phyloP scores from a whole-genome alignment of 768 basidiomycete species.

The Mycena metata region DNA sequence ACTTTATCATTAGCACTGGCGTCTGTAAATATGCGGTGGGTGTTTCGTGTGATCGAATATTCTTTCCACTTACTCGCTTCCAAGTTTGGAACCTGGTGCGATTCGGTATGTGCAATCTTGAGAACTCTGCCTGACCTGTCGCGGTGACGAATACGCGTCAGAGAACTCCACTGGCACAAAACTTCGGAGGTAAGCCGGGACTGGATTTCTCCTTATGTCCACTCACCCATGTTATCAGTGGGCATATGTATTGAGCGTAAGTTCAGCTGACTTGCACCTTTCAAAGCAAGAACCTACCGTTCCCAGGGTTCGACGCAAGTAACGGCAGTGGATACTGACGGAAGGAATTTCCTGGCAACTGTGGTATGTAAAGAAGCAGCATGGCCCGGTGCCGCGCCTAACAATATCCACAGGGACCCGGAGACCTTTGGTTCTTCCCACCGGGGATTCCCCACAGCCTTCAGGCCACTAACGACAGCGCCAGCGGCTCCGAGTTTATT shows the following conservation, averaged over 20 bases:
- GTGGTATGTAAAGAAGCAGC: slow-evolving; percentile 51
- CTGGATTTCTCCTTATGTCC: background rate
- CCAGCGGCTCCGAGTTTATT: slow-evolving; percentile 65
- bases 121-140: background rate
- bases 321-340: slow-evolving; percentile 61
- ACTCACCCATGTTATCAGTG: slow-evolving; percentile 50
- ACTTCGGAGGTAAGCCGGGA: slow-evolving; percentile 55
- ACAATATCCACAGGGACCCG: slow-evolving; percentile 50
- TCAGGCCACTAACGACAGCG: slow-evolving; percentile 61
- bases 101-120: slow-evolving; percentile 52
- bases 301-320: slow-evolving; percentile 62
- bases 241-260: slow-evolving; percentile 60
- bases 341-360: slow-evolving; percentile 63
- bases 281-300: background rate
- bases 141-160: slow-evolving; percentile 35
- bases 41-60: background rate
- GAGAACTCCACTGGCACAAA: slow-evolving; percentile 69
- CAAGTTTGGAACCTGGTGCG: slow-evolving; percentile 58
- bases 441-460: slow-evolving; percentile 69
- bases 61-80: background rate
- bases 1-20: slow-evolving; percentile 50
- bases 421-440: slow-evolving; percentile 72
- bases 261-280: slow-evolving; percentile 1
- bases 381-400: background rate
- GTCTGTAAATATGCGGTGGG: slow-evolving; percentile 63